phyloP scores from a whole-genome alignment of 2,329 filamentous ascomycete genomes.

The Didymella exigua region DNA sequence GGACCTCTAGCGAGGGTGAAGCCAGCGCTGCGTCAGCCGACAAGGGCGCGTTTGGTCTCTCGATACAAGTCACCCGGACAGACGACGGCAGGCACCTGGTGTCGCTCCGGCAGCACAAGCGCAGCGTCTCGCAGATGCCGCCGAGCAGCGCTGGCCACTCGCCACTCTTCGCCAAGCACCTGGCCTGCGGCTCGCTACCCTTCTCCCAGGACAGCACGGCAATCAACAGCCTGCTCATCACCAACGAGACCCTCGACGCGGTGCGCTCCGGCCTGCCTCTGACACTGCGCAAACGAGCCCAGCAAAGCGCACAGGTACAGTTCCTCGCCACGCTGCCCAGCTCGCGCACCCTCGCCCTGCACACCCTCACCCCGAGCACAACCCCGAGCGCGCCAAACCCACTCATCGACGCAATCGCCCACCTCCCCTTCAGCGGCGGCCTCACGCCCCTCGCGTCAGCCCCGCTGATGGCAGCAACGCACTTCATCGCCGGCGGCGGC shows the following conservation, averaged over 20 bases:
- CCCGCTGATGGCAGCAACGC: slow-evolving; percentile 31
- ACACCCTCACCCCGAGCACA: slow-evolving; percentile 25
- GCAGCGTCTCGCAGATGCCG: slow-evolving; percentile 29
- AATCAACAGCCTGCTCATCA: slow-evolving; percentile 36
- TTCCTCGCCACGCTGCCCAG: slow-evolving; percentile 34
- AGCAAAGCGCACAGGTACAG: slow-evolving; percentile 17
- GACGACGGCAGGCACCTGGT: slow-evolving; percentile 28
- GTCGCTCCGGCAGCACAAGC: slow-evolving; percentile 32
- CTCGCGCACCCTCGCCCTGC: slow-evolving; percentile 25
- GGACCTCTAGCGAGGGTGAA: not conserved
- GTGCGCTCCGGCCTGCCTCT: slow-evolving; percentile 28
- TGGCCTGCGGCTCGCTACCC: slow-evolving; percentile 40
- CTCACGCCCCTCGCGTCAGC: slow-evolving; percentile 32
- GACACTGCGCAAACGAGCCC: slow-evolving; percentile 15
- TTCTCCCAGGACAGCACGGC: slow-evolving; percentile 27
- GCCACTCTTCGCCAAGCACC: slow-evolving; percentile 42
- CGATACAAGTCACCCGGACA: slow-evolving; percentile 20
- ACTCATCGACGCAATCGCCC: slow-evolving; percentile 35
- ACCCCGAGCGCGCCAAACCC: slow-evolving; percentile 21
- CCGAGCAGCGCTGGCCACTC: slow-evolving; percentile 34
- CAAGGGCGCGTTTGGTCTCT: slow-evolving; percentile 37
- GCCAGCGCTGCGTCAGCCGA: slow-evolving; percentile 1
- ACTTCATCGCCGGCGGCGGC: slow-evolving; percentile 37
- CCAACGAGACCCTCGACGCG: slow-evolving; percentile 24
- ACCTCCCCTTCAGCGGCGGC: slow-evolving; percentile 37